Evolutionary conservation across 257 asterid species (phyloP).

Genomic region (Primulina eburnea): DNA sequence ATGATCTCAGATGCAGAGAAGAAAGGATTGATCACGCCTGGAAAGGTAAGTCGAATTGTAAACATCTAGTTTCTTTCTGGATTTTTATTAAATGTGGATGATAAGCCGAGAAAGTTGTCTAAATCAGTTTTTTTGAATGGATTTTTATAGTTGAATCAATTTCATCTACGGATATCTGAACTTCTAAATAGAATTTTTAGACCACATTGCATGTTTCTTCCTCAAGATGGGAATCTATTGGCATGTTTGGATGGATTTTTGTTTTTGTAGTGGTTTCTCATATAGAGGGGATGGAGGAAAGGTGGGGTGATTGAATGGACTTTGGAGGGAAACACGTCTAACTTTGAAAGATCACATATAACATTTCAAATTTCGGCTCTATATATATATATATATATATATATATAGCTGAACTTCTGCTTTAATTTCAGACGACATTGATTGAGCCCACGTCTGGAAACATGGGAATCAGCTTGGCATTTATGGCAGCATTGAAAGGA

Average conservation of each 20-base stretch:
- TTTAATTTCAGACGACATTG: constrained; percentile 58
- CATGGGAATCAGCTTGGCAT: constrained; percentile 98
- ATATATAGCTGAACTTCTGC: not conserved
- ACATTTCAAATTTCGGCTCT: not conserved
- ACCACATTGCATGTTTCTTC: no score
- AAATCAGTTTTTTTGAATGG: no score
- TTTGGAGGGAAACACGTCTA: not conserved
- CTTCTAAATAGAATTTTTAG: no score
- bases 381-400: not conserved
- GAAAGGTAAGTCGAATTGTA: constrained; percentile 41
- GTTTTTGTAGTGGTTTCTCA: not conserved
- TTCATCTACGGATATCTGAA: no score
- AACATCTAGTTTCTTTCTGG: not conserved
- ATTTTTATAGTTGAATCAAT: not conserved
- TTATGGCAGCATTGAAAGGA: constrained; percentile 94
- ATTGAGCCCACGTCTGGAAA: constrained; percentile 98
- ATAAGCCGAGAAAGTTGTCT: not conserved
- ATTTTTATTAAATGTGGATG: not conserved
- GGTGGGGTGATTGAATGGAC: no score
- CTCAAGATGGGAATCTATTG: no score
- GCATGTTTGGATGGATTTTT: no score
- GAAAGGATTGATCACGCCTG: constrained; percentile 83
- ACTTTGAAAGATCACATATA: not conserved
- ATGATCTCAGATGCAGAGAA: constrained; percentile 88
- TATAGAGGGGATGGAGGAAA: not conserved